Conservation (phyloP, 768 basidiomycete genomes). For the Leccinum arenicola region DNA sequence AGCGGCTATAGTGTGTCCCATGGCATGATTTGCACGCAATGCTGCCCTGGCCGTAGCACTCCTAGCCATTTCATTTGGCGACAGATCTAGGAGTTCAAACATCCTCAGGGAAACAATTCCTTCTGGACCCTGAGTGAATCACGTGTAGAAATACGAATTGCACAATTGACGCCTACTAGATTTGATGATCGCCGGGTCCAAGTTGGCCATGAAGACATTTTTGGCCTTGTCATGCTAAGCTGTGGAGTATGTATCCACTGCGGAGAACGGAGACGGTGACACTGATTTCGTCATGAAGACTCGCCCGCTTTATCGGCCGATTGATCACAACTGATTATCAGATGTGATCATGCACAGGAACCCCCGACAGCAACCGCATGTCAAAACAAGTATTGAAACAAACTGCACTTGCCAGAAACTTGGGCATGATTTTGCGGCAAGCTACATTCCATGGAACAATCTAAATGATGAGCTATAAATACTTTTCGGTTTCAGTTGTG, state of each 20-base stretch:
- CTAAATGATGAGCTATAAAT: not conserved
- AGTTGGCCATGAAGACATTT: not conserved
- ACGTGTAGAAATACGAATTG: not conserved
- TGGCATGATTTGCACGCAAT: too few species aligned
- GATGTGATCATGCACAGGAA: not conserved
- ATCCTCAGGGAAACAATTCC: not conserved
- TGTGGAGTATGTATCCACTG: not conserved
- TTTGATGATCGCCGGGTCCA: not conserved
- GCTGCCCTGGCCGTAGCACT: too few species aligned
- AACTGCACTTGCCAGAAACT: not conserved
- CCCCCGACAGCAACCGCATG: not conserved
- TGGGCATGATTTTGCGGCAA: not conserved
- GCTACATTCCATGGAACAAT: not conserved
- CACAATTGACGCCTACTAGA: too few species aligned
- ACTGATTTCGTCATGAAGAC: not conserved
- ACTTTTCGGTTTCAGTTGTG: not conserved
- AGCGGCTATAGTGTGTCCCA: too few species aligned
- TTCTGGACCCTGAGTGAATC: not conserved
- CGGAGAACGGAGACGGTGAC: not conserved
- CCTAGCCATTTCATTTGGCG: not conserved
- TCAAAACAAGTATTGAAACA: not conserved
- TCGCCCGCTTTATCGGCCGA: not conserved
- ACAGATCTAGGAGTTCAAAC: not conserved
- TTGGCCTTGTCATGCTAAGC: not conserved
- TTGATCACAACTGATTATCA: not conserved